These are phyloP conservation scores for Acaromyces ingoldii DNA, from an alignment of 1,284 basidiomycete genomes.

Conservation along the genomic window DNA sequence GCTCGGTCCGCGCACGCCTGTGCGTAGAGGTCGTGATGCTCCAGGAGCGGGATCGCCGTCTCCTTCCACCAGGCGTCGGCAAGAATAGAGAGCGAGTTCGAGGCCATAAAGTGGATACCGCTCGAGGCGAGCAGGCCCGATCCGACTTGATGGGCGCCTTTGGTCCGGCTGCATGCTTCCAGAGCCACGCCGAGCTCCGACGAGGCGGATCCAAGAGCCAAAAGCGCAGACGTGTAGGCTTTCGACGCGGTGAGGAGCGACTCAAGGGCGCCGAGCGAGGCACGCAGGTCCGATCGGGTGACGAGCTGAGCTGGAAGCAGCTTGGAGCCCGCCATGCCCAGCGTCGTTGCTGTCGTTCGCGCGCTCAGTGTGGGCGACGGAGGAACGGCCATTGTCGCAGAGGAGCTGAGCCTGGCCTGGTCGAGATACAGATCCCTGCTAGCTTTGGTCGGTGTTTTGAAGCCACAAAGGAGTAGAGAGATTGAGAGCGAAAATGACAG, in stretches of 20 bases:
- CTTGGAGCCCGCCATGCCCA: neutral
- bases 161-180: conserved; percentile 43
- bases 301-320: conserved; percentile 56
- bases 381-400: too few relatives aligned
- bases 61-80: conserved; percentile 81
- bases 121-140: conserved; percentile 37
- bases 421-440: neutral
- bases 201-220: conserved; percentile 77
- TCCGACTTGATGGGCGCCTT: conserved; percentile 43
- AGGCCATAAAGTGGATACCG: conserved; percentile 1
- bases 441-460: too few relatives aligned
- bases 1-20: conserved; percentile 3
- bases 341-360: conserved; percentile 1
- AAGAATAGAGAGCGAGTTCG: conserved; percentile 76
- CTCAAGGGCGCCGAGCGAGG: conserved; percentile 72
- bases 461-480: neutral
- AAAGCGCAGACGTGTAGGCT: conserved; percentile 74
- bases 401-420: neutral
- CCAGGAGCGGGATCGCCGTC: conserved; percentile 80
- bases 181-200: conserved; percentile 72
- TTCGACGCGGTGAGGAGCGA: conserved; percentile 76
- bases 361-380: conserved; percentile 8
- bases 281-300: conserved; percentile 71
- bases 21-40: conserved; percentile 44
- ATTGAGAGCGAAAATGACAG: neutral